These are phyloP conservation scores for Babesia microti DNA, from an alignment of 169 alveolate genomes.

Conservation along the genomic window DNA sequence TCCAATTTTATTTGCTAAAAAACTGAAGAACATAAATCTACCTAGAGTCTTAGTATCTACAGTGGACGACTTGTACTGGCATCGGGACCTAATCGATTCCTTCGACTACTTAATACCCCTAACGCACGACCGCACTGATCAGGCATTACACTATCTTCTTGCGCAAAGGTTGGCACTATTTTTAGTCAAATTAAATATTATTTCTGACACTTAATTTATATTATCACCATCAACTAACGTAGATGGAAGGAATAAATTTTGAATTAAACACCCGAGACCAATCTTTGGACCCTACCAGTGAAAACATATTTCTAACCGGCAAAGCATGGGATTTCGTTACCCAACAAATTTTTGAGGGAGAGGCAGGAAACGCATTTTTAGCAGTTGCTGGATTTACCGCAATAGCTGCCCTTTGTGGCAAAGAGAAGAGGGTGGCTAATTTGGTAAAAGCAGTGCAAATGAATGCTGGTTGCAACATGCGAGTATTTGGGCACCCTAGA, in stretches of 20 bases:
- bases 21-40: slow-evolving; percentile 46
- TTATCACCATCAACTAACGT: too few relatives aligned
- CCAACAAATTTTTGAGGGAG: slow-evolving; percentile 40
- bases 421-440: slow-evolving; percentile 38
- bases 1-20: slow-evolving; percentile 45
- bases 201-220: background rate
- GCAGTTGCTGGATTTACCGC: slow-evolving; percentile 40
- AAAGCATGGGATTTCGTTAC: slow-evolving; percentile 50
- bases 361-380: slow-evolving; percentile 47
- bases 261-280: slow-evolving; percentile 23
- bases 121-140: slow-evolving; percentile 21
- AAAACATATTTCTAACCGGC: slow-evolving; percentile 36
- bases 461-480: slow-evolving; percentile 36
- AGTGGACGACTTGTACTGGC: slow-evolving; percentile 40
- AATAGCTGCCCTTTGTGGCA: slow-evolving; percentile 40
- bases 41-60: slow-evolving; percentile 52
- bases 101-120: slow-evolving; percentile 60
- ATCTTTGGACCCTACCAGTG: slow-evolving; percentile 32
- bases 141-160: slow-evolving; percentile 20
- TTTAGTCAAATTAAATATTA: slow-evolving; percentile 1
- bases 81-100: slow-evolving; percentile 46
- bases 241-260: slow-evolving; percentile 28
- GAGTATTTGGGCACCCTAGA: slow-evolving; percentile 40
- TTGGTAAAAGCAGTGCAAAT: slow-evolving; percentile 29
- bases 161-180: slow-evolving; percentile 10